Evolutionary conservation across 2,329 filamentous ascomycete species (phyloP).

Genomic region (Monosporascus cannonballus): DNA sequence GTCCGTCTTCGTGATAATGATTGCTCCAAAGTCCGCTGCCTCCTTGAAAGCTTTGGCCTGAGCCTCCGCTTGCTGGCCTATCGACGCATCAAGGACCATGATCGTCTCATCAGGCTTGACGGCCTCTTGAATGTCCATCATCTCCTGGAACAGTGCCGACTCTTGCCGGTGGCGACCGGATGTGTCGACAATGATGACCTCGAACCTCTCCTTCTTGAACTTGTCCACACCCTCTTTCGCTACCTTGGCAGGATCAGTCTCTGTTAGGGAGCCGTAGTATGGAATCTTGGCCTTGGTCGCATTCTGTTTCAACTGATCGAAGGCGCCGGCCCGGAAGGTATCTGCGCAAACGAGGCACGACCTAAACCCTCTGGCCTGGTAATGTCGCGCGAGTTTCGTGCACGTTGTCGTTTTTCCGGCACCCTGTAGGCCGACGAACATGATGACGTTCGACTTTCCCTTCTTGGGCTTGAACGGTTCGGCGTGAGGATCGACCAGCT

Average conservation of each 20-base stretch:
- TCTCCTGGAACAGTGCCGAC: slow-evolving; percentile 90
- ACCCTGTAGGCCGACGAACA: slow-evolving; percentile 98
- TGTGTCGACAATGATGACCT: slow-evolving; percentile 98
- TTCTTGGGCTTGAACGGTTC: slow-evolving; percentile 97
- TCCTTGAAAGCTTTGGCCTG: slow-evolving; percentile 97
- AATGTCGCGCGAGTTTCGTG: slow-evolving; percentile 93
- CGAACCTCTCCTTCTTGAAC: slow-evolving; percentile 98
- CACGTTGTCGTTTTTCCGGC: slow-evolving; percentile 97
- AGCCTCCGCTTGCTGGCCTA: slow-evolving; percentile 90
- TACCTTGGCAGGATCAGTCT: slow-evolving; percentile 91
- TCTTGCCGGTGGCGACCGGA: slow-evolving; percentile 94
- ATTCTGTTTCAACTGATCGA: slow-evolving; percentile 98
- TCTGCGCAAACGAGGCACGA: slow-evolving; percentile 93
- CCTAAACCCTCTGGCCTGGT: slow-evolving; percentile 88
- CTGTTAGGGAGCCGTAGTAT: slow-evolving; percentile 93
- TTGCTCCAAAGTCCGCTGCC: slow-evolving; percentile 92
- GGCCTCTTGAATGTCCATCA: slow-evolving; percentile 91
- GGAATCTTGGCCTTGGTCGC: slow-evolving; percentile 98
- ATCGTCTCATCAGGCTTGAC: slow-evolving; percentile 94
- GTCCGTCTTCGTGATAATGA: slow-evolving; percentile 98
- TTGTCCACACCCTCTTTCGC: slow-evolving; percentile 95
- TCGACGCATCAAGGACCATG: slow-evolving; percentile 94
- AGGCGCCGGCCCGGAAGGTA: slow-evolving; percentile 96
- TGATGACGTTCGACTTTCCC: slow-evolving; percentile 92
- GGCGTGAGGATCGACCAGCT: slow-evolving; percentile 90